phyloP scores from a whole-genome alignment of 768 basidiomycete species.

The Serendipita sp. region DNA sequence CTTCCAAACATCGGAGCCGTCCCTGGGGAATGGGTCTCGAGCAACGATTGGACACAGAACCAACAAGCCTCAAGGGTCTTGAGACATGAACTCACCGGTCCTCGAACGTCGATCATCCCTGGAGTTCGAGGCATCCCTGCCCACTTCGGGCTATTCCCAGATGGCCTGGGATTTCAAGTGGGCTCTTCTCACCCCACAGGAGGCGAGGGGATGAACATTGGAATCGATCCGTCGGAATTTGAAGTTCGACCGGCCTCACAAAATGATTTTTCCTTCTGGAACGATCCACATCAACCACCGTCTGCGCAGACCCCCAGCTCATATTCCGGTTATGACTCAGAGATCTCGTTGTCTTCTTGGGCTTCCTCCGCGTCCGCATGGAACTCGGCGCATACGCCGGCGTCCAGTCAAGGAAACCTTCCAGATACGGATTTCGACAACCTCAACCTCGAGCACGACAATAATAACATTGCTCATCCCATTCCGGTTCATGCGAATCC shows the following conservation, averaged over 20 bases:
- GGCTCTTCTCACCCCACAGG: not conserved
- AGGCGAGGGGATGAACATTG: not conserved
- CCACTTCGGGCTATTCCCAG: not conserved
- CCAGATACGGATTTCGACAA: not conserved
- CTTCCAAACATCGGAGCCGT: constrained; percentile 13
- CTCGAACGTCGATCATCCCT: constrained; percentile 15
- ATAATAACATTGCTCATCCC: not conserved
- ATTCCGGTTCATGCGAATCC: not conserved
- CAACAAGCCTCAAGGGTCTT: constrained; percentile 49
- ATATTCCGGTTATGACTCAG: not conserved
- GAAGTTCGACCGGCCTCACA: not conserved
- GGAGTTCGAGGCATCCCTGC: not conserved
- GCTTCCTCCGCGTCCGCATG: not conserved
- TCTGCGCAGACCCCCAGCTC: not conserved
- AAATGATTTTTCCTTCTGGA: not conserved
- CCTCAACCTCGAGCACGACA: not conserved
- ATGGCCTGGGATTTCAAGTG: not conserved
- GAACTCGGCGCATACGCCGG: not conserved
- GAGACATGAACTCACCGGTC: constrained; percentile 50
- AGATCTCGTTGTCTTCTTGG: not conserved
- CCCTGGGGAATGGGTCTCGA: constrained; percentile 41
- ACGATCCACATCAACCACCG: not conserved
- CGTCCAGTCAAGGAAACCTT: not conserved
- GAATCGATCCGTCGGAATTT: not conserved
- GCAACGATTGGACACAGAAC: constrained; percentile 64